These are phyloP conservation scores for Rutstroemia sydowiana DNA, from an alignment of 2,329 filamentous ascomycete species.

Conservation along the genomic window DNA sequence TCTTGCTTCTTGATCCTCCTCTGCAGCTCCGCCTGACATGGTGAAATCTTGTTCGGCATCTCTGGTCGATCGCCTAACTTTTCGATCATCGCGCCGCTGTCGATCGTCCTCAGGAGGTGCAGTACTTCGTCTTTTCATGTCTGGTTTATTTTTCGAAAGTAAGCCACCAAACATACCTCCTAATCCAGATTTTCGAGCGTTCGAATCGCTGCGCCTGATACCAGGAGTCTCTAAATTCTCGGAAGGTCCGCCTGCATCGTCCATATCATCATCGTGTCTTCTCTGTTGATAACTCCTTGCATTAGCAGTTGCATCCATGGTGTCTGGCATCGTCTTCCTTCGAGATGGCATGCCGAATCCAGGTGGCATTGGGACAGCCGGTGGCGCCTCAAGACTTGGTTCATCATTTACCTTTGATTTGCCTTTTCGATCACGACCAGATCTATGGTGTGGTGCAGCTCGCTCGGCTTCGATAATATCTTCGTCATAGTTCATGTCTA, in stretches of 20 bases:
- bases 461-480: slow-evolving; percentile 43
- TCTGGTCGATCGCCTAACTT: slow-evolving; percentile 31
- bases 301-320: slow-evolving; percentile 31
- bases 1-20: slow-evolving; percentile 54
- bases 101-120: slow-evolving; percentile 44
- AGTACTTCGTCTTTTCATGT: slow-evolving; percentile 44
- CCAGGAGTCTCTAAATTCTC: slow-evolving; percentile 14
- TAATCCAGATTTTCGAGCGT: slow-evolving; percentile 51
- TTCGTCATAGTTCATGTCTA: slow-evolving; percentile 37
- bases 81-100: slow-evolving; percentile 31
- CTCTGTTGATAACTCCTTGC: slow-evolving; percentile 50
- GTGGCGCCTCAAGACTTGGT: slow-evolving; percentile 22
- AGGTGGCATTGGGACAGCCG: slow-evolving; percentile 28
- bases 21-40: slow-evolving; percentile 40
- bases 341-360: slow-evolving; percentile 24
- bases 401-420: slow-evolving; percentile 36
- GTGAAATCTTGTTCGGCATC: slow-evolving; percentile 38
- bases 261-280: slow-evolving; percentile 57
- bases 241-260: slow-evolving; percentile 44
- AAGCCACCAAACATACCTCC: slow-evolving; percentile 57
- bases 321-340: slow-evolving; percentile 18
- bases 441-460: slow-evolving; percentile 40
- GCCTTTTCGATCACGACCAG: slow-evolving; percentile 34
- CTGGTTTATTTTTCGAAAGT: slow-evolving; percentile 31
- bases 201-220: slow-evolving; percentile 54